phyloP scores from a whole-genome alignment of 176 grass and related monocot species.

The Hsuehochloa calcarea region DNA sequence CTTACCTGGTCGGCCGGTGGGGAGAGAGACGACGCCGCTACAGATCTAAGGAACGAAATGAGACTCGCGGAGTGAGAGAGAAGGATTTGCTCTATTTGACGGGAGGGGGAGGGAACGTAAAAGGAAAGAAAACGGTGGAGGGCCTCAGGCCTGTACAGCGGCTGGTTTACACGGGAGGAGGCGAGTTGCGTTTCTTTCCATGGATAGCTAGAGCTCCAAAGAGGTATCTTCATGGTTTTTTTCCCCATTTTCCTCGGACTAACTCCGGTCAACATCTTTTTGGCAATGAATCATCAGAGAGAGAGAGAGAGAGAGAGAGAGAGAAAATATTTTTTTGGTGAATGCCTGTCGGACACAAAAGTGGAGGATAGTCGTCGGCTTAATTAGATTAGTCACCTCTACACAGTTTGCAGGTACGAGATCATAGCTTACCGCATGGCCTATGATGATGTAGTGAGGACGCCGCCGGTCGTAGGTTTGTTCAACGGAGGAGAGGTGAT shows the following conservation, averaged over 20 bases:
- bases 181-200: neutral
- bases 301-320: too few species aligned
- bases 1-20: neutral
- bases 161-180: neutral
- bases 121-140: neutral
- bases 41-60: neutral
- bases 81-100: neutral
- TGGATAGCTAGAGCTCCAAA: neutral
- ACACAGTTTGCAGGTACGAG: neutral
- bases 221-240: too few species aligned
- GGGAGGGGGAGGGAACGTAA: neutral
- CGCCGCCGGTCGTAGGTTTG: too few species aligned
- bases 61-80: neutral
- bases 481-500: too few species aligned
- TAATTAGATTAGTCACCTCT: neutral
- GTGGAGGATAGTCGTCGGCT: fast-evolving
- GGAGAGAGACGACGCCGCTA: neutral
- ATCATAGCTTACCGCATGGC: neutral
- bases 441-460: neutral
- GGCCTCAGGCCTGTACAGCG: too few species aligned
- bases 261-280: too few species aligned
- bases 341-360: too few species aligned
- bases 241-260: too few species aligned
- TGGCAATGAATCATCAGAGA: too few species aligned
- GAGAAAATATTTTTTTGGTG: too few species aligned